phyloP scores from a whole-genome alignment of 225 moss, liverwort and hornwort species.

The Marchantia polymorpha region DNA sequence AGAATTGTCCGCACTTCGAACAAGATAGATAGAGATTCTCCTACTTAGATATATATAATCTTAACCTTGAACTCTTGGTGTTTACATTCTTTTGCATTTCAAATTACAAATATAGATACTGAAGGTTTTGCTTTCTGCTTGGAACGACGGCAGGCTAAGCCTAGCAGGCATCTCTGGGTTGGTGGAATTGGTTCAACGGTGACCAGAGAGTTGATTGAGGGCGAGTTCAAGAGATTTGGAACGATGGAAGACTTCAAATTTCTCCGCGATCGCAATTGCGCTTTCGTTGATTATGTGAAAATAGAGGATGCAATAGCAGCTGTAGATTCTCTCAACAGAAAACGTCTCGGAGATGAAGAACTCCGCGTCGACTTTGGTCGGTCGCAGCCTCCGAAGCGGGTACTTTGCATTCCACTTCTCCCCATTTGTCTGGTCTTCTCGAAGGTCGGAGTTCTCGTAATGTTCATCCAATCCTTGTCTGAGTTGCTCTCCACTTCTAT shows the following conservation, averaged over 20 bases:
- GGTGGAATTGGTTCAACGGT: conserved; percentile 77
- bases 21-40: too few relatives aligned
- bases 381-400: conserved; percentile 79
- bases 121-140: neutral
- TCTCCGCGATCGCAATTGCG: conserved; percentile 83
- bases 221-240: conserved; percentile 79
- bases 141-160: conserved; percentile 56
- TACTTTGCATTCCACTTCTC: conserved; percentile 11
- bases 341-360: conserved; percentile 78
- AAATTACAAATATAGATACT: neutral
- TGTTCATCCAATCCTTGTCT: too few relatives aligned
- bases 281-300: conserved; percentile 81
- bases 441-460: too few relatives aligned
- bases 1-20: too few relatives aligned
- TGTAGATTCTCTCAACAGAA: conserved; percentile 75
- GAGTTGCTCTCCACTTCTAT: too few relatives aligned
- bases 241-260: conserved; percentile 78
- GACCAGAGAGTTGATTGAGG: conserved; percentile 75
- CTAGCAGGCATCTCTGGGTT: conserved; percentile 95
- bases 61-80: neutral
- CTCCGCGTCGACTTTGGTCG: conserved; percentile 93
- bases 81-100: neutral
- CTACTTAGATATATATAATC: too few relatives aligned
- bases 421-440: too few relatives aligned
- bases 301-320: conserved; percentile 86